phyloP scores from a whole-genome alignment of 129 eudicot species.

The Flaveria linearis region DNA sequence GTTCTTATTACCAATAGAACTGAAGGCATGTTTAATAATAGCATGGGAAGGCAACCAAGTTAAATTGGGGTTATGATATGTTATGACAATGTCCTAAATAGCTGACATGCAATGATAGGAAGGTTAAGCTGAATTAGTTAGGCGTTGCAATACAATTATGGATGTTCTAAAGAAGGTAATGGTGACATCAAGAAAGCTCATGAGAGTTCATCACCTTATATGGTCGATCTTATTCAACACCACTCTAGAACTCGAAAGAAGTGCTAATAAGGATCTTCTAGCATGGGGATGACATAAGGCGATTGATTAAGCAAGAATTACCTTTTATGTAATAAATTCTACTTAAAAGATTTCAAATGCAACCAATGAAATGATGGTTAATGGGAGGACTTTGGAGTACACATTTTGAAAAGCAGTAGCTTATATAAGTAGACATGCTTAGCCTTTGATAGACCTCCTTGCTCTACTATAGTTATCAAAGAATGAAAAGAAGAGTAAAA shows the following conservation, averaged over 20 bases:
- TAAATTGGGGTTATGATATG: neutral
- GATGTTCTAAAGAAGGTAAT: neutral
- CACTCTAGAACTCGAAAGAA: neutral
- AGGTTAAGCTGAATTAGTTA: neutral
- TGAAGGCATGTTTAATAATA: neutral
- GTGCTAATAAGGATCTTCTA: neutral
- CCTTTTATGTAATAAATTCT: neutral
- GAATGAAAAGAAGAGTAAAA: neutral
- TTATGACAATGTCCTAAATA: neutral
- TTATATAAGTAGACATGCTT: neutral
- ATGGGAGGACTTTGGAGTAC: neutral
- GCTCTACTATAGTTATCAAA: neutral
- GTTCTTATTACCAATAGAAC: neutral
- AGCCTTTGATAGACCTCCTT: neutral
- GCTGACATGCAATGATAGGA: neutral
- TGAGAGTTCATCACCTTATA: neutral
- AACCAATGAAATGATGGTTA: neutral
- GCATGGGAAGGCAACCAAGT: neutral
- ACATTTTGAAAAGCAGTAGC: neutral
- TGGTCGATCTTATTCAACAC: neutral
- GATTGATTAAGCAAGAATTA: neutral
- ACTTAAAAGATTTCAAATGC: neutral
- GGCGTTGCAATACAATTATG: neutral
- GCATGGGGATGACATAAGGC: neutral
- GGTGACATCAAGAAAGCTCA: neutral